phyloP scores from a whole-genome alignment of 306 rosid genomes.

The Begonia peltatifolia region DNA sequence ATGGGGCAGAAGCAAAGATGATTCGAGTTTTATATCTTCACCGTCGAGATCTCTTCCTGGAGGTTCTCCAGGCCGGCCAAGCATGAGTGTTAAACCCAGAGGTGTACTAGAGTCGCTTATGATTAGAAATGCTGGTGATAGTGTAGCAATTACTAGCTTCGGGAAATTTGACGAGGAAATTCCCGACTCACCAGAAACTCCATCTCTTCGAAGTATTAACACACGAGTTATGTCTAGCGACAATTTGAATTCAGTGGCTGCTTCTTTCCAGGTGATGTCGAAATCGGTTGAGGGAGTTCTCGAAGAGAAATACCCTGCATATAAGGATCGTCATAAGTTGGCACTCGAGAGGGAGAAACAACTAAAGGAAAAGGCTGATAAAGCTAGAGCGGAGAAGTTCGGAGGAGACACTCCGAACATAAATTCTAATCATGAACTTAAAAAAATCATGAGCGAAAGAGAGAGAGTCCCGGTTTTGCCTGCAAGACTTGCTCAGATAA shows the following conservation, averaged over 20 bases:
- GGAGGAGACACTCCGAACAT: constrained; percentile 35
- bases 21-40: constrained; percentile 48
- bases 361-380: constrained; percentile 70
- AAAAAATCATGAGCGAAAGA: constrained; percentile 34
- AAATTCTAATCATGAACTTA: constrained; percentile 14
- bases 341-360: constrained; percentile 79
- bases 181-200: constrained; percentile 47
- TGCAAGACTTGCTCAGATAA: constrained; percentile 49
- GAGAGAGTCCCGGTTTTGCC: constrained; percentile 44
- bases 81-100: constrained; percentile 43
- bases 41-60: constrained; percentile 56
- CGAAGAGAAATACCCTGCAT: constrained; percentile 87
- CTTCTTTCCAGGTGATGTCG: constrained; percentile 93
- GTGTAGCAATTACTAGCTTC: constrained; percentile 68
- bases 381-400: constrained; percentile 72
- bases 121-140: constrained; percentile 69
- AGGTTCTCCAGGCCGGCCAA: constrained; percentile 56
- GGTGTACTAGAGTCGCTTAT: constrained; percentile 80
- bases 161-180: constrained; percentile 54
- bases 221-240: constrained; percentile 38
- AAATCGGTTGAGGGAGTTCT: constrained; percentile 67
- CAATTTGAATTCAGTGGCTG: constrained; percentile 47
- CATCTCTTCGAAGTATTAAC: constrained; percentile 34
- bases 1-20: constrained; percentile 80
- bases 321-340: constrained; percentile 81